Evolutionary conservation across 140 eudicot genomes (phyloP).

Genomic region (Cichorium intybus): DNA sequence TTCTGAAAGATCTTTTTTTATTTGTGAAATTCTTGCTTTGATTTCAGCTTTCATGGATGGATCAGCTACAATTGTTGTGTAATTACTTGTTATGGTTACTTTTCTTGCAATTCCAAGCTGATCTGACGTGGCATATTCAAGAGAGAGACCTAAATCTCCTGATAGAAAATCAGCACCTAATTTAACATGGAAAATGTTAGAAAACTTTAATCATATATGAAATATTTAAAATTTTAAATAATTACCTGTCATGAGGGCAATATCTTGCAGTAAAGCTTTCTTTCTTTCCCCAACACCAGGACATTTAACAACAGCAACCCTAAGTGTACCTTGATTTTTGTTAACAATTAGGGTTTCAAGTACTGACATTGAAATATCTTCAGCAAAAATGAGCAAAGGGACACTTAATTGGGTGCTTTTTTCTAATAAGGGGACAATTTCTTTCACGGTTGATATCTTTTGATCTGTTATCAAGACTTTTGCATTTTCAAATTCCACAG

Average conservation of each 20-base stretch:
- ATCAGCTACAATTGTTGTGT: conserved; percentile 85
- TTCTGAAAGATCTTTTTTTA: conserved; percentile 87
- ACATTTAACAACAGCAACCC: conserved; percentile 82
- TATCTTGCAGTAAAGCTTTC: conserved; percentile 85
- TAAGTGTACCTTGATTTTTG: conserved; percentile 61
- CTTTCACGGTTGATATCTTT: conserved; percentile 64
- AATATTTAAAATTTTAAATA: not conserved
- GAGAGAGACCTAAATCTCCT: conserved; percentile 81
- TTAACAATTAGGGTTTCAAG: conserved; percentile 66
- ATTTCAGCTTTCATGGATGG: conserved; percentile 75
- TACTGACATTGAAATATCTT: conserved; percentile 65
- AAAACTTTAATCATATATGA: not conserved
- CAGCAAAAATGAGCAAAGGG: conserved; percentile 83
- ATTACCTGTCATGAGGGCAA: conserved; percentile 86
- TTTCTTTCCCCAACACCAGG: conserved; percentile 70
- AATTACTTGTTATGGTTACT: conserved; percentile 58
- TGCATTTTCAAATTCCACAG: conserved; percentile 79
- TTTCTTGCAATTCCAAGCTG: conserved; percentile 85
- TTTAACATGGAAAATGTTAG: conserved; percentile 2
- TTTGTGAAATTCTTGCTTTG: conserved; percentile 80
- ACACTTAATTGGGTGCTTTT: conserved; percentile 78
- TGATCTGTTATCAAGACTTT: conserved; percentile 86
- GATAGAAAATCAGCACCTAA: conserved; percentile 90
- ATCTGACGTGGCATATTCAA: conserved; percentile 79
- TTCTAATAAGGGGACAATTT: conserved; percentile 81